Evolutionary conservation across 768 basidiomycete genomes (phyloP), one percentile per base, ranked within the genome.

Genomic region (Mycena leptocephala): DNA sequence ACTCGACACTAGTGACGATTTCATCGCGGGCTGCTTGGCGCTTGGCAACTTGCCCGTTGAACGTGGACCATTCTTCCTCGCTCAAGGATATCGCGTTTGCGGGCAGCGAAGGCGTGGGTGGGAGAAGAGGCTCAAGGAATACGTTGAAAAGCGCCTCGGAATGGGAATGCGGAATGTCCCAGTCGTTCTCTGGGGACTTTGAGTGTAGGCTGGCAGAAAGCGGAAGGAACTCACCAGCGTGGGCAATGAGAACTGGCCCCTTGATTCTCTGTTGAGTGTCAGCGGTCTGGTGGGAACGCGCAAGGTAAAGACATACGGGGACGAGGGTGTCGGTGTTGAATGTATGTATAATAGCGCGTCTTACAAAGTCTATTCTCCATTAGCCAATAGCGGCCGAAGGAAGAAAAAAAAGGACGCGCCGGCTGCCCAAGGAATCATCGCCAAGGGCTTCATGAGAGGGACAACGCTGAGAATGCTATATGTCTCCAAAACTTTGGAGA

Each of bases 391-490:
- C 32, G 14, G 55, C 18, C 51, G 32, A 26, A 14, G 43, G 48
- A 78, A 32, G 64, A 22, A 58, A 53, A 78, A 32, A 65, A 22
- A 58, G 56, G n/a, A 88, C 94, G 84, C 79, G 95, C 95, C 87
- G 2, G 90, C 88, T 18, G 90, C 89, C 32, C 85, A 85, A 11
- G 96, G 94, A 76, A 97, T 86, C 81, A 85, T 85, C 16, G 90
- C 89, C 67, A 97, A 84, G 0, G 96, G 96, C 69, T 91, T 90
- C 74, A 97, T 83, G 32, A 97, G 83, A 11, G 96, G 96, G 7
- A 97, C 79, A 30, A 92, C 79, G 2, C 93, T 92, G 56, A 93
- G 87, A 48, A 97, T 77, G 59, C 88, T 87, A 80, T 95, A 96
- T 30, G 94, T 92, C 58, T 93, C 92, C 62, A 95, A 84, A 10